Evolutionary conservation across 1,284 basidiomycete genomes (phyloP), one percentile per base, ranked within the genome.

Genomic region (Puccinia novopanici): DNA sequence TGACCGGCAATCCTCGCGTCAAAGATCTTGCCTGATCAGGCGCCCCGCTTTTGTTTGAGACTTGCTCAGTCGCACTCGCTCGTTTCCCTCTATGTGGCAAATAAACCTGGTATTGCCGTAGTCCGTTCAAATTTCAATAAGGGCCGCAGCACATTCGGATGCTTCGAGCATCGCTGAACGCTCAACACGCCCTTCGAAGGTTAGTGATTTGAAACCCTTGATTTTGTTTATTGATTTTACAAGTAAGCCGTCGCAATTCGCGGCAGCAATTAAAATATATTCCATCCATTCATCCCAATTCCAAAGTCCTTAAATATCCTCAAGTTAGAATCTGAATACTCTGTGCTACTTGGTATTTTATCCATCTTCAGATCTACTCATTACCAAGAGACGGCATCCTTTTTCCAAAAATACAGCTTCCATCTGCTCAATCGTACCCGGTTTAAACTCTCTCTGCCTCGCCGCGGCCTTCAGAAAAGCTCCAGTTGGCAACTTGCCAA

Each of bases 21-120:
- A 67, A 48, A 45, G 63, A 5, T 24, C n/a, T 27, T 37, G 55
- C 45, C 15, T 45, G 61, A 30, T 40, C n/a, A 42, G 42, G 37
- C n/a, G 63, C 63, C 63, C 63, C 61, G 37, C 61, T 42, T 67
- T 67, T 67, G 22, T 67, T 48, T 17, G 42, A 45, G 13, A 24
- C 2, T 42, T 67, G 22, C 24, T 0, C 61, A 42, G 5, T 15
- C 40, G 37, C 61, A 67, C 22, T 48, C 40, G 40, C 19, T 27
- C 42, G 22, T 42, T 13, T 27, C 40, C 24, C 42, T 3, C 37
- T 45, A 2, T 42, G 13, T 67, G 15, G 40, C 17, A 27, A 67
- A 48, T 3, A 61, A 61, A 3, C 8, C 15, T 37, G 17, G 30
- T 9, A 37, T 61, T 37, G 12, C 59, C 30, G 30, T 27, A 37